A percentile compares a stretch with the other conserved stretches of the same genome.
phyloP scores from a whole-genome alignment of 1,284 basidiomycete species.

The Leucoagaricus sp. region DNA sequence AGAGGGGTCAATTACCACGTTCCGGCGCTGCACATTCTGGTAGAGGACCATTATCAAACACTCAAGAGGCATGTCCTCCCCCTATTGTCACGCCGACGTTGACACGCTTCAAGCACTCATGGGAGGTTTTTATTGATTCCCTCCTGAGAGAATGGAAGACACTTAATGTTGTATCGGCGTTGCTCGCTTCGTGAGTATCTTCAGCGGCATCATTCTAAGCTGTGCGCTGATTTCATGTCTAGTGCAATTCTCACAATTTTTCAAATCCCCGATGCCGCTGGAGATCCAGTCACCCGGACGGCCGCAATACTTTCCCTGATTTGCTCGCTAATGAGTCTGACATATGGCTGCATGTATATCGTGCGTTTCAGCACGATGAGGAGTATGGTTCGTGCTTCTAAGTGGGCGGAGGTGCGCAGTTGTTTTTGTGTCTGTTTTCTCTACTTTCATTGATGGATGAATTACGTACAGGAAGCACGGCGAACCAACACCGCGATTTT shows the following conservation, averaged over 20 bases:
- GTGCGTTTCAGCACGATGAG: slow-evolving; percentile 78
- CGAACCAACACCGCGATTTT: slow-evolving; percentile 63
- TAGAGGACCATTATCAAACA: neutral
- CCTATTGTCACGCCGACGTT: slow-evolving; percentile 37
- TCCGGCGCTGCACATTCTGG: neutral
- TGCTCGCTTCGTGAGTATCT: slow-evolving; percentile 63
- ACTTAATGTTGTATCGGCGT: slow-evolving; percentile 70
- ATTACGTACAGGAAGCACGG: slow-evolving; percentile 61
- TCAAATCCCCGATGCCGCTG: slow-evolving; percentile 58
- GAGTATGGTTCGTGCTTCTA: slow-evolving; percentile 72
- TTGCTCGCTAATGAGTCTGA: slow-evolving; percentile 71
- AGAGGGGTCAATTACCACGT: neutral
- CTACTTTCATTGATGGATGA: neutral
- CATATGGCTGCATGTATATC: slow-evolving; percentile 77
- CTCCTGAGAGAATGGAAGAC: slow-evolving; percentile 78
- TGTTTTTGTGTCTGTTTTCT: neutral
- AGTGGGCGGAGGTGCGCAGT: slow-evolving; percentile 71
- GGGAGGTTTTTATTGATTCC: slow-evolving; percentile 73
- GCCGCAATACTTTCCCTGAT: slow-evolving; percentile 66
- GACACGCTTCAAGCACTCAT: slow-evolving; percentile 66
- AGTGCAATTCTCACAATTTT: slow-evolving; percentile 78
- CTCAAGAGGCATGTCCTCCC: neutral
- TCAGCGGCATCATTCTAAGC: neutral
- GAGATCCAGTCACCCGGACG: slow-evolving; percentile 67
- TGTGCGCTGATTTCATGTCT: neutral